phyloP scores from a whole-genome alignment of 208 protist genomes.

The Trypanosomatidae sp. region DNA sequence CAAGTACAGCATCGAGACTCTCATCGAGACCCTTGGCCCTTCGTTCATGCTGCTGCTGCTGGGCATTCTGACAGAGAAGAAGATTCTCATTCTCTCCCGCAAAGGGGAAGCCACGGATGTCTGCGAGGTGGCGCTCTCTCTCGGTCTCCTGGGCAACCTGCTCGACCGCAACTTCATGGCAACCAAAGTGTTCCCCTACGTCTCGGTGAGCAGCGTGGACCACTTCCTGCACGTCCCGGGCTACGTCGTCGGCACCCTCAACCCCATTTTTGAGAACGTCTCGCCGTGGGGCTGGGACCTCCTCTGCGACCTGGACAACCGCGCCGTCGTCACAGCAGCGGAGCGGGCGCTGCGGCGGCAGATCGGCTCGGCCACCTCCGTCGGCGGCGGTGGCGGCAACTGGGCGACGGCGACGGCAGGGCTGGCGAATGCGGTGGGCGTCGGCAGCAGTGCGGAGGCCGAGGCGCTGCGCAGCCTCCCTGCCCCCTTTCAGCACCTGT shows the following conservation, averaged over 20 bases:
- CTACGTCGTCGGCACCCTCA: constrained; percentile 80
- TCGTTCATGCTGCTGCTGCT: constrained; percentile 60
- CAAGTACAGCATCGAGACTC: constrained; percentile 60
- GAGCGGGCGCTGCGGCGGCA: too few species aligned
- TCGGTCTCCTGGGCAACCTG: constrained; percentile 65
- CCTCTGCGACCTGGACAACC: constrained; percentile 68
- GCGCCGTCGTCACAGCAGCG: constrained; percentile 37
- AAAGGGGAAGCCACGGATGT: constrained; percentile 69
- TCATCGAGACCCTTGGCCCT: constrained; percentile 55
- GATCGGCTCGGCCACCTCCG: too few species aligned
- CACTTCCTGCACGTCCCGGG: constrained; percentile 65
- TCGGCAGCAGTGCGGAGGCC: constrained; percentile 12
- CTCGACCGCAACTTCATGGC: constrained; percentile 62
- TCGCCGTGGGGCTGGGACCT: constrained; percentile 72
- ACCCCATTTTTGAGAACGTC: constrained; percentile 78
- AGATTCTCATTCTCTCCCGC: constrained; percentile 73
- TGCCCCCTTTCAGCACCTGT: constrained; percentile 29
- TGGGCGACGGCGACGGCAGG: constrained; percentile 35
- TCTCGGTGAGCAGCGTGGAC: constrained; percentile 60
- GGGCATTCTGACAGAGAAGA: constrained; percentile 65
- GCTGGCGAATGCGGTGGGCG: constrained; percentile 38
- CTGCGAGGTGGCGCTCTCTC: constrained; percentile 61
- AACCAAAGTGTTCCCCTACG: constrained; percentile 84
- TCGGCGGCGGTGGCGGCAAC: too few species aligned
- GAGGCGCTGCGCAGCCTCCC: constrained; percentile 25